phyloP scores from a whole-genome alignment of 2,329 filamentous ascomycete species.

The Orbilia brochopaga region DNA sequence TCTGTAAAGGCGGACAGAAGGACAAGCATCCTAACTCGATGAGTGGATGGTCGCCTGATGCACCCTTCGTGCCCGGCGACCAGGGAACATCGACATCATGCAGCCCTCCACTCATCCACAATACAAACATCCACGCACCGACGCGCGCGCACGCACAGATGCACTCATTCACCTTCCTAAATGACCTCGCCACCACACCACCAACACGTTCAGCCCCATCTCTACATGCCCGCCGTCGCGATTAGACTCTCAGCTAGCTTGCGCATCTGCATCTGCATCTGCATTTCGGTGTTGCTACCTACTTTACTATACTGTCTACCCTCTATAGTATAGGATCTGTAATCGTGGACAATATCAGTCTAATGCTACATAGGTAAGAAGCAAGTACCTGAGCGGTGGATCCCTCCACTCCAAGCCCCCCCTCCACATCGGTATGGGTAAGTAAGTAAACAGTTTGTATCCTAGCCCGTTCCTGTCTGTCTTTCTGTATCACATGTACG shows the following conservation, averaged over 20 bases:
- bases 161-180: not conserved
- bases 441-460: too few species aligned
- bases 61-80: constrained; percentile 4
- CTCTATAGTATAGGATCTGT: too few species aligned
- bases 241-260: not conserved
- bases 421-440: too few species aligned
- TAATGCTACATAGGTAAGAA: too few species aligned
- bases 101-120: not conserved
- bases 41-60: not conserved
- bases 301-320: too few species aligned
- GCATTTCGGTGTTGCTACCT: too few species aligned
- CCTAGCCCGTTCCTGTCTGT: too few species aligned
- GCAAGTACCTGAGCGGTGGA: too few species aligned
- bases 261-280: not conserved
- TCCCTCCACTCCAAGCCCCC: too few species aligned
- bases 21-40: too few species aligned
- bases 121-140: not conserved
- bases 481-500: constrained; percentile 2
- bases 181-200: not conserved
- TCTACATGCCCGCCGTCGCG: not conserved
- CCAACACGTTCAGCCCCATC: not conserved
- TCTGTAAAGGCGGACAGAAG: too few species aligned
- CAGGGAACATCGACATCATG: not conserved
- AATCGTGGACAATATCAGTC: too few species aligned
- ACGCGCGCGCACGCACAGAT: not conserved